These are phyloP conservation scores for Umbelopsis sp. DNA, from an alignment of 371 early-diverging fungal genomes.

Conservation along the genomic window DNA sequence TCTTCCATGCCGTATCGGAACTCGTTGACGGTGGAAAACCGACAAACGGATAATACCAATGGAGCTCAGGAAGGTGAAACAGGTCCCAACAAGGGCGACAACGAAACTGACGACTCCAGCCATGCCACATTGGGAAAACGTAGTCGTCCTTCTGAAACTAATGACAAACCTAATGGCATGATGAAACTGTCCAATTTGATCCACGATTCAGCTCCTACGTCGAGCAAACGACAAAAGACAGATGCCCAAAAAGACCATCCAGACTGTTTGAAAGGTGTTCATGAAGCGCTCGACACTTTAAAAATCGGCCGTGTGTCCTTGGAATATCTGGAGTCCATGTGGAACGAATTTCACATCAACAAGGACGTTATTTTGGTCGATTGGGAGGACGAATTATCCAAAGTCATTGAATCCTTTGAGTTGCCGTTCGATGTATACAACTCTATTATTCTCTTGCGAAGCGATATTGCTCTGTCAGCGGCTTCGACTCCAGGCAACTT, in stretches of 20 bases:
- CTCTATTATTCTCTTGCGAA: slow-evolving; percentile 42
- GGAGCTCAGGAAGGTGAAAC: background rate
- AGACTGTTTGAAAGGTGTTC: slow-evolving; percentile 46
- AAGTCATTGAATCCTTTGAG: slow-evolving; percentile 41
- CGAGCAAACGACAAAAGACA: slow-evolving; percentile 20
- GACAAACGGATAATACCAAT: background rate
- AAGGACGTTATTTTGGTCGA: slow-evolving; percentile 41
- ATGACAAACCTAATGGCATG: slow-evolving; percentile 4
- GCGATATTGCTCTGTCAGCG: slow-evolving; percentile 49
- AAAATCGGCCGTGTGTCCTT: slow-evolving; percentile 49
- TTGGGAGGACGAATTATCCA: slow-evolving; percentile 29
- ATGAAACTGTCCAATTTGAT: slow-evolving; percentile 22
- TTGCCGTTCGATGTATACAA: slow-evolving; percentile 52
- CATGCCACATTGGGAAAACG: background rate
- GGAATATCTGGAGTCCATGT: slow-evolving; percentile 42
- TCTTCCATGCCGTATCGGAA: slow-evolving; percentile 4
- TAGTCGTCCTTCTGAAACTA: background rate
- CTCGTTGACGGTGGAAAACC: background rate
- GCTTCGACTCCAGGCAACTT: slow-evolving; percentile 49
- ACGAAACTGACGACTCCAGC: too few relatives aligned
- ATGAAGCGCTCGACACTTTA: slow-evolving; percentile 42
- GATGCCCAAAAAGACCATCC: slow-evolving; percentile 24
- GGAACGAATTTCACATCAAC: slow-evolving; percentile 34
- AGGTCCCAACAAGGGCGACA: background rate
- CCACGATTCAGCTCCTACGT: slow-evolving; percentile 11